Base-by-base conservation (phyloP, 805 yeast genomes). In the Candida vaughaniae region DNA sequence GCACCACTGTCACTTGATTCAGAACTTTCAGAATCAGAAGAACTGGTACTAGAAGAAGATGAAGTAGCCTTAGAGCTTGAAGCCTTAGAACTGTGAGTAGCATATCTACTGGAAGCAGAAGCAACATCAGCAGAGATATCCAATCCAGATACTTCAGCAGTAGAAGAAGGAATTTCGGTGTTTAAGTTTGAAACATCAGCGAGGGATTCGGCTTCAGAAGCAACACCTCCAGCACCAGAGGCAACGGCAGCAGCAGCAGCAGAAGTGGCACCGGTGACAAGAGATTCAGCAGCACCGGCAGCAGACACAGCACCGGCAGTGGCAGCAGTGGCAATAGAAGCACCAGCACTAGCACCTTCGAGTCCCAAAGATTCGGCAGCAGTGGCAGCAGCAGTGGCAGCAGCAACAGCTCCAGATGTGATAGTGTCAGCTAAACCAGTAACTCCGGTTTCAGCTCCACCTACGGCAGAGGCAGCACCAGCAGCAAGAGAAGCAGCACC, bases 1-100 rank as follows among this genome's bases (percentile, higher is more conserved):
- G 55, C 50, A 28, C 39, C 38, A 20, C 51, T 39, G 25, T 44
- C 46, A 7, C 52, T 31, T 19, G 45, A 38, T 22, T 49, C 31
- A 16, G 46, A 29, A 26, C 43, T 34, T 7, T 42, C 39, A 3
- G 44, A 27, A 9, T 35, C 14, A 11, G 55, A 38, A 27, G 35
- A 22, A 14, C 35, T 16, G 4, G 37, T 14, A 6, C 41, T 31
- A 8, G 40, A 27, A 6, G 45, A 25, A 5, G 20, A 22, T 5
- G 39, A 16, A 3, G 23, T 20, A 25, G 35, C 7, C 3, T 15
- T 26, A 11, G 43, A 31, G 7, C 42, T 41, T 16, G 34, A 25
- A 16, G 29, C 12, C 20, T 35, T 25, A 10, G 36, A 19, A 11
- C 29, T 15, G 11, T 22, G 34, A 14, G 34, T 31, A 6, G 25